phyloP scores from a whole-genome alignment of 192 early-diverging fungal genomes.

The Mortierella claussenii region DNA sequence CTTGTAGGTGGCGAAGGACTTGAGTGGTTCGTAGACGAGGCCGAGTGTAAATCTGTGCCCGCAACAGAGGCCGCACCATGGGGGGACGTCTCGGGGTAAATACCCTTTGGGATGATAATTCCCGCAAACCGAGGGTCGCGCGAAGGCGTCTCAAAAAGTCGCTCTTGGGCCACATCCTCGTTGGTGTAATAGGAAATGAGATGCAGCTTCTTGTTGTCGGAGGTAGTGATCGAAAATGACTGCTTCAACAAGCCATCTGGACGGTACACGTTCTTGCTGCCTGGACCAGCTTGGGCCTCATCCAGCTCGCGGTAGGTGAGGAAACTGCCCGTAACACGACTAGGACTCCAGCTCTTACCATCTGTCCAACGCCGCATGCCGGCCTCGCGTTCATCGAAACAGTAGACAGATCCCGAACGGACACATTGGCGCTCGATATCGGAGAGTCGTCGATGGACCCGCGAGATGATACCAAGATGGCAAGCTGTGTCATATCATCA shows the following conservation, averaged over 20 bases:
- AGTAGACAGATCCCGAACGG: constrained; percentile 87
- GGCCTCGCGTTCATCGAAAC: constrained; percentile 91
- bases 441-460: constrained; percentile 84
- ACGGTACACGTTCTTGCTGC: constrained; percentile 67
- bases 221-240: constrained; percentile 86
- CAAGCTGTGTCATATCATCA: constrained; percentile 64
- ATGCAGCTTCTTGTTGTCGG: constrained; percentile 82
- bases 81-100: constrained; percentile 83
- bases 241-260: constrained; percentile 90
- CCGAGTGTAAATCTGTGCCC: constrained; percentile 8
- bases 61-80: too few relatives aligned
- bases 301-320: constrained; percentile 90
- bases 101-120: constrained; percentile 78
- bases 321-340: constrained; percentile 88
- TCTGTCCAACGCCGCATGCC: constrained; percentile 96
- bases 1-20: constrained; percentile 44
- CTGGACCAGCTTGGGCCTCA: constrained; percentile 21
- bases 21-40: constrained; percentile 26
- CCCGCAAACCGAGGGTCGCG: constrained; percentile 70
- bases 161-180: constrained; percentile 74
- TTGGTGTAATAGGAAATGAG: constrained; percentile 92
- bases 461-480: constrained; percentile 74
- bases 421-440: constrained; percentile 86
- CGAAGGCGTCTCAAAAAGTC: constrained; percentile 72
- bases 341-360: constrained; percentile 89